phyloP scores from a whole-genome alignment of 2,329 filamentous ascomycete species.

The Lasiodiplodia hormozganensis region DNA sequence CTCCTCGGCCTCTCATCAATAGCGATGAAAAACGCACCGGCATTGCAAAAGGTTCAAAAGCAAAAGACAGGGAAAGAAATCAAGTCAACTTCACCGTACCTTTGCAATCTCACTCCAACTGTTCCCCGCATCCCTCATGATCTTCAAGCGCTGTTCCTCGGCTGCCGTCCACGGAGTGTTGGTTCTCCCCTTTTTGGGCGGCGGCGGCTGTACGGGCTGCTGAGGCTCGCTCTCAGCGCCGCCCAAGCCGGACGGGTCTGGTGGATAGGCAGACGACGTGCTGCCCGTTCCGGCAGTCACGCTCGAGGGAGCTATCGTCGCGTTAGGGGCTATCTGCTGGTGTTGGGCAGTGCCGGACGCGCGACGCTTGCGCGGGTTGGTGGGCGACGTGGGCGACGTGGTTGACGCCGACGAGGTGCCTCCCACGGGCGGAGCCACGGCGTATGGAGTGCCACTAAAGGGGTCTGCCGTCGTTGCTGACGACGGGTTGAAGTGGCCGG shows the following conservation, averaged over 20 bases:
- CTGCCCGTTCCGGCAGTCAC: background rate
- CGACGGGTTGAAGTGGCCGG: conserved; percentile 5
- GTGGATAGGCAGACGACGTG: conserved; percentile 2
- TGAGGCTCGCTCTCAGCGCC: conserved; percentile 8
- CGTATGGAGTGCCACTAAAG: conserved; percentile 16
- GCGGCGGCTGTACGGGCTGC: conserved; percentile 36
- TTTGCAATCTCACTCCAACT: conserved; percentile 99
- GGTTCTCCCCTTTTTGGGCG: conserved; percentile 90
- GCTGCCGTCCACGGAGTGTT: conserved; percentile 98
- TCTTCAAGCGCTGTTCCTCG: conserved; percentile 90
- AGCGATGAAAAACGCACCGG: background rate
- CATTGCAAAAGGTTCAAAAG: background rate
- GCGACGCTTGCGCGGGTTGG: conserved; percentile 54
- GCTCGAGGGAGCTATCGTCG: conserved; percentile 26
- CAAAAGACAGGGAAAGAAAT: background rate
- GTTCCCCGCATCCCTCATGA: conserved; percentile 89
- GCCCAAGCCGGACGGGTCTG: conserved; percentile 22
- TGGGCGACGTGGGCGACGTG: conserved; percentile 15
- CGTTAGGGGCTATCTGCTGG: conserved; percentile 38
- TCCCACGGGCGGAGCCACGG: conserved; percentile 10
- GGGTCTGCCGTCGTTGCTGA: conserved; percentile 33
- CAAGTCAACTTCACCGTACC: conserved; percentile 56
- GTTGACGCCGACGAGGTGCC: background rate
- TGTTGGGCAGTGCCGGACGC: conserved; percentile 41
- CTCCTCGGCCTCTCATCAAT: background rate